Evolutionary conservation across 2,329 filamentous ascomycete genomes (phyloP), one percentile per base, ranked within the genome.

Genomic region (Cucurbitaria berberidis): DNA sequence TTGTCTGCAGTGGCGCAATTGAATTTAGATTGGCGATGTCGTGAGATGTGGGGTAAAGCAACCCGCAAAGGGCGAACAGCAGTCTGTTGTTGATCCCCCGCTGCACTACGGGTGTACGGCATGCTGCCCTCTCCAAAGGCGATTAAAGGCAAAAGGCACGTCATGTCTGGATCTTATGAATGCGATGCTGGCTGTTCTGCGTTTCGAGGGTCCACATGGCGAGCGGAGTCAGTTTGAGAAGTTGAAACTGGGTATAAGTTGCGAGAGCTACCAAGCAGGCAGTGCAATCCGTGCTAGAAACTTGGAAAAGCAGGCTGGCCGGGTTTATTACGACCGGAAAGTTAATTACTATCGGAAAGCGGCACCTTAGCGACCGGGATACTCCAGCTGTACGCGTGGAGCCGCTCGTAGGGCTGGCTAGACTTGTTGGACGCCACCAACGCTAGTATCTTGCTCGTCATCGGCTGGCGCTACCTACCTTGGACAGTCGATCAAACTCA

Each of bases 301-400:
- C 19, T 36, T 26, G 19, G 18, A 22, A 35, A 21, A 35, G 11
- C 13, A 19, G 24, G 13, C 3, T n/a, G n/a, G n/a, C n/a, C n/a
- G n/a, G n/a, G n/a, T n/a, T n/a, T n/a, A n/a, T n/a, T n/a, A n/a
- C n/a, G n/a, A n/a, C n/a, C n/a, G n/a, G n/a, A n/a, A n/a, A n/a
- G n/a, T 35, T 43, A 51, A 51, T 34, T 51, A 38, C 26, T 34
- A 35, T 18, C 41, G 41, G 48, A 18, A 51, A 29, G 13, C 13
- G 38, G 32, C 32, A 32, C 32, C 40, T 50, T 45, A 40, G 47
- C 47, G 32, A 26, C 40, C 26, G 21, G 47, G 32, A 40, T 40
- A n/a, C n/a, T n/a, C n/a, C n/a, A n/a, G n/a, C n/a, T n/a, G 29
- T 21, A 16, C 30, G 30, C 30, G 30, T 34, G 30, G 30, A 34